Percentiles rank a stretch among this genome's conserved stretches.
phyloP scores from a whole-genome alignment of 345 rosid species.

The Ceriops zippeliana region DNA sequence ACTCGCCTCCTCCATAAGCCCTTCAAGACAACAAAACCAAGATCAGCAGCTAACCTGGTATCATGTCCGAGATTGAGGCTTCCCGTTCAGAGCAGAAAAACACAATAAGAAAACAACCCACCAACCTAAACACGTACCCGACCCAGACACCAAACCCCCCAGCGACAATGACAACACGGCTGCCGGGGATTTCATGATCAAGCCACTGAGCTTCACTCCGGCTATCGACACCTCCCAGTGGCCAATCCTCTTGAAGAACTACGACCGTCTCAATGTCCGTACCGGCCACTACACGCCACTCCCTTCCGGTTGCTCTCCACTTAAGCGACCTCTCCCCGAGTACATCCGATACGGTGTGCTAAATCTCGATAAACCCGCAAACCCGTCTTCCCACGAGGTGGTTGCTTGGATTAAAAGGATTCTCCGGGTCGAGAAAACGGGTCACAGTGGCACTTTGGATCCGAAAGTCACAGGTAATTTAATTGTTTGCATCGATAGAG shows the following conservation, averaged over 20 bases:
- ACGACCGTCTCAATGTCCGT: constrained; percentile 82
- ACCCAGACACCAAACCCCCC: background rate
- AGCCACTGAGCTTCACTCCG: constrained; percentile 75
- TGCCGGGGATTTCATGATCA: constrained; percentile 60
- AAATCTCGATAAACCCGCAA: constrained; percentile 91
- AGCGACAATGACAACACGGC: background rate
- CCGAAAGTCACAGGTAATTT: constrained; percentile 94
- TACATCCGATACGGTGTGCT: constrained; percentile 80
- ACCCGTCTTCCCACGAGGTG: constrained; percentile 95
- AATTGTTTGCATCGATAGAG: constrained; percentile 88
- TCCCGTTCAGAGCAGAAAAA: constrained; percentile 66
- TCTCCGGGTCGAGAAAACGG: constrained; percentile 80
- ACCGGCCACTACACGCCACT: constrained; percentile 97
- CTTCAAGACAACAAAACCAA: constrained; percentile 67
- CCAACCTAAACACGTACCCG: constrained; percentile 7
- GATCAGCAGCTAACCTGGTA: constrained; percentile 28
- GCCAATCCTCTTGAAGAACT: constrained; percentile 93
- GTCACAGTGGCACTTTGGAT: constrained; percentile 96
- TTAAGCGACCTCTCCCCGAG: constrained; percentile 75
- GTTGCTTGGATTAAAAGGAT: constrained; percentile 98
- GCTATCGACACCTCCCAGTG: constrained; percentile 77
- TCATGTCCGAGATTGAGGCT: constrained; percentile 59
- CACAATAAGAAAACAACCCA: constrained; percentile 31
- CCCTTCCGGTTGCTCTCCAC: constrained; percentile 78
- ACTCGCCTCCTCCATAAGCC: constrained; percentile 8